Base-by-base conservation (phyloP, 1,284 basidiomycete genomes). In the Veloboletus limbatus region DNA sequence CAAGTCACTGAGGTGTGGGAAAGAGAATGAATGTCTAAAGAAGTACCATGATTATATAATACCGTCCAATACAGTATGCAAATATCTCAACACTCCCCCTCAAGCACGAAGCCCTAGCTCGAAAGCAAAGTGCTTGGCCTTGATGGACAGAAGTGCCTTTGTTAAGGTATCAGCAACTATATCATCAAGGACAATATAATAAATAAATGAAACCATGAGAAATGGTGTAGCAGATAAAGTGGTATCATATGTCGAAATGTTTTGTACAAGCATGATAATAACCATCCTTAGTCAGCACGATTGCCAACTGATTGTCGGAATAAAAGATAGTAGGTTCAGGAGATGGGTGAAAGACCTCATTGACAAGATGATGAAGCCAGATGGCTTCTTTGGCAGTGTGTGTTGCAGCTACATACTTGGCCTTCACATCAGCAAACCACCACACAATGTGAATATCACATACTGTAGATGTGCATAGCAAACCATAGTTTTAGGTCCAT, bases 241-340 rank as follows among this genome's bases (percentile, higher is more conserved):
- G 36, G 6, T 28, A 48, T 4, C 28, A 30, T 6, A 70, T 55
- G 24, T 67, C 54, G 26, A 73, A 69, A 46, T 73, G 68, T 40
- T 71, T 70, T 11, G 58, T 56, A 4, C 54, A 39, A 0, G 50
- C 24, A 35, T 65, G 61, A 14, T 38, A 55, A 1, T 57, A 39
- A 0, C 61, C 56, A 13, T 69, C 62, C 4, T 59, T 47, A 0
- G 62, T 47, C 0, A 73, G 44, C 2, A 47, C 32, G 8, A 73
- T 60, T 2, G 63, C 56, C 0, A 59, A 54, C 11, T 63, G 47
- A 43, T 71, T 71, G 53, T 72, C 65, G 9, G 46, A 44, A 30
- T 45, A 48, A 9, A 69, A 50, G 2, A 45, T 39, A 4, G 47
- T 56, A 0, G 54, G 50, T 0, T 24, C 10, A 0, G 31, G 2